phyloP scores from a whole-genome alignment of 164 flowering plant genomes.

The Vitis riparia region DNA sequence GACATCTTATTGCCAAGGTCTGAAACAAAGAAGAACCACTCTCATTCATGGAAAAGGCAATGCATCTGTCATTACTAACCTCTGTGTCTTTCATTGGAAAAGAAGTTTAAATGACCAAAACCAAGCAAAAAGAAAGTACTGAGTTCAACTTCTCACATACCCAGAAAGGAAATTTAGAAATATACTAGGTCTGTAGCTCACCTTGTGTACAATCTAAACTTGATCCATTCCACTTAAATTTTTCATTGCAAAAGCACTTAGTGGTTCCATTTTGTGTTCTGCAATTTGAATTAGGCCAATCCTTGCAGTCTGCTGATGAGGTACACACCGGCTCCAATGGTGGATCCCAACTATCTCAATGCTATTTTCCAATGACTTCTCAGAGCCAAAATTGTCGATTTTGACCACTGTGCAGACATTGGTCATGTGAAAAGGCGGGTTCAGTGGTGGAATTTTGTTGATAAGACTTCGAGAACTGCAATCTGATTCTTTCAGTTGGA shows the following conservation, averaged over 20 bases:
- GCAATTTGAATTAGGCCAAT: slow-evolving; percentile 22
- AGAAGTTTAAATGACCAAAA: too few species aligned
- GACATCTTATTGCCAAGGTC: not conserved
- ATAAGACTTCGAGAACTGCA: slow-evolving; percentile 12
- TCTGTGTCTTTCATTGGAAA: too few species aligned
- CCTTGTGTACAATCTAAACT: slow-evolving; percentile 14
- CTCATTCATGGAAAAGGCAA: too few species aligned
- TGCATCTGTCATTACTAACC: too few species aligned
- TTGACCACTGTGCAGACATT: slow-evolving; percentile 17
- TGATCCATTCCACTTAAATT: slow-evolving; percentile 12
- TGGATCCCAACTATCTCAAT: slow-evolving; percentile 21
- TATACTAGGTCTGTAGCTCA: not conserved
- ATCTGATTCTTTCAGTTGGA: slow-evolving; percentile 13
- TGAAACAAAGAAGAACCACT: too few species aligned
- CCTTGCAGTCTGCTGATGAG: slow-evolving; percentile 11
- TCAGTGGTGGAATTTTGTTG: slow-evolving; percentile 7
- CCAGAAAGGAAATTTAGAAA: too few species aligned
- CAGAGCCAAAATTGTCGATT: slow-evolving; percentile 1
- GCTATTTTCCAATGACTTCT: not conserved
- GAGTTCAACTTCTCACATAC: too few species aligned
- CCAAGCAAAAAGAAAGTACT: too few species aligned
- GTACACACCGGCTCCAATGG: slow-evolving; percentile 10
- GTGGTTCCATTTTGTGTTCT: not conserved
- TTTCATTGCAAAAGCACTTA: slow-evolving; percentile 19
- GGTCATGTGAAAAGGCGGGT: slow-evolving; percentile 26